A percentile compares a stretch with the other conserved stretches of the same genome.
These are phyloP conservation scores for Salvia miltiorrhiza DNA, from an alignment of 257 asterid species.

Conservation along the genomic window DNA sequence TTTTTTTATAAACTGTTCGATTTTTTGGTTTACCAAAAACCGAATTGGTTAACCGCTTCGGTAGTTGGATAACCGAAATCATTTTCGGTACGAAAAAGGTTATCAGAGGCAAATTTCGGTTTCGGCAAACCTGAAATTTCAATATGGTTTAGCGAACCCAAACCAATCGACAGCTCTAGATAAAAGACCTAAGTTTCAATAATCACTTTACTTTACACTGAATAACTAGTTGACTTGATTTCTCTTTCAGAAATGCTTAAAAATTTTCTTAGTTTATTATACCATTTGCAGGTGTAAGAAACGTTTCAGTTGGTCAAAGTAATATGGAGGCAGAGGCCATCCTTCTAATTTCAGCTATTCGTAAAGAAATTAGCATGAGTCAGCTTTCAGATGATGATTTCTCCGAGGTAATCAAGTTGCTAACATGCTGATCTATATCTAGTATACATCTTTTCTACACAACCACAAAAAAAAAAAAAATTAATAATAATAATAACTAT, in stretches of 20 bases:
- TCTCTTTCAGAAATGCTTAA: neutral
- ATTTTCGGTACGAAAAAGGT: no score
- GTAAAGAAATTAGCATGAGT: slow-evolving; percentile 35
- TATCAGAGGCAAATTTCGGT: no score
- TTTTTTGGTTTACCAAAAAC: no score
- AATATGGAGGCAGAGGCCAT: slow-evolving; percentile 31
- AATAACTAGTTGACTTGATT: neutral
- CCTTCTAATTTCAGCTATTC: slow-evolving; percentile 39
- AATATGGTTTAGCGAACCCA: no score
- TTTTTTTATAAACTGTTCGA: no score
- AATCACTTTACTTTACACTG: slow-evolving; percentile 4
- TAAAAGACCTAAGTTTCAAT: slow-evolving; percentile 10
- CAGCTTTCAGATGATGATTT: slow-evolving; percentile 51
- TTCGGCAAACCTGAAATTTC: no score
- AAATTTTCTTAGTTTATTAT: neutral
- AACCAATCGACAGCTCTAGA: no score
- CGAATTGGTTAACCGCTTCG: no score
- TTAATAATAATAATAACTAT: no score
- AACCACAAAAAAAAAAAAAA: neutral
- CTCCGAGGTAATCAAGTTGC: slow-evolving; percentile 40
- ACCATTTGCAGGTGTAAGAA: slow-evolving; percentile 41
- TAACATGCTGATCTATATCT: neutral
- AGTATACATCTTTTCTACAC: neutral
- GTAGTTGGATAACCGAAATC: no score
- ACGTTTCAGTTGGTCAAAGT: slow-evolving; percentile 28